These are phyloP conservation scores for Magnusiomyces suaveolens DNA, from an alignment of 1,139 yeast genomes.

Conservation along the genomic window DNA sequence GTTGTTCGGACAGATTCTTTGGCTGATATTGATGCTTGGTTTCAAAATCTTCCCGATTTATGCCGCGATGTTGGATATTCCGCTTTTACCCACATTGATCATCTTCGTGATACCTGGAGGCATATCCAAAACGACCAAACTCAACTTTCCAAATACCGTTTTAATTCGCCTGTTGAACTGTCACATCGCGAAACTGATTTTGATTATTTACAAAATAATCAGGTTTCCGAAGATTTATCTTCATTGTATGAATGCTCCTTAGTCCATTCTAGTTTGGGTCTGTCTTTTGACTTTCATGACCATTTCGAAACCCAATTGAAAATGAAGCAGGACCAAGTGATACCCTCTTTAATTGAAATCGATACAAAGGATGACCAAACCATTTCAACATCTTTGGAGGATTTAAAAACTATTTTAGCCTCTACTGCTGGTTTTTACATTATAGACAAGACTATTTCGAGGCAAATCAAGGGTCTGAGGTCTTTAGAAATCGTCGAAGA, in stretches of 20 bases:
- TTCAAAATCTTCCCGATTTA: conserved; percentile 10
- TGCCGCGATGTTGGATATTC: conserved; percentile 17
- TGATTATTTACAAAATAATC: conserved; percentile 34
- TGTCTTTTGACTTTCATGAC: conserved; percentile 47
- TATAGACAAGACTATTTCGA: conserved; percentile 58
- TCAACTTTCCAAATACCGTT: conserved; percentile 50
- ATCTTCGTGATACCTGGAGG: conserved; percentile 53
- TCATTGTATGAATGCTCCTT: conserved; percentile 75
- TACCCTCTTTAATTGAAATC: conserved; percentile 37
- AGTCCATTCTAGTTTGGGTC: conserved; percentile 68
- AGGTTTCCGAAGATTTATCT: conserved; percentile 47
- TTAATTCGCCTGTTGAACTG: conserved; percentile 79
- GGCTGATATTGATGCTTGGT: conserved; percentile 60
- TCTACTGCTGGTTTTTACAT: conserved; percentile 70
- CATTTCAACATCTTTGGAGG: conserved; percentile 16
- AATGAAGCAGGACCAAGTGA: conserved; percentile 62
- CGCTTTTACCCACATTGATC: conserved; percentile 50
- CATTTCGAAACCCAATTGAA: conserved; percentile 66
- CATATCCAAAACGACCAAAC: conserved; percentile 33
- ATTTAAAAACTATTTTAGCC: conserved; percentile 33
- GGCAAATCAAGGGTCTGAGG: conserved; percentile 40
- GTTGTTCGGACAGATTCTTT: conserved; percentile 75
- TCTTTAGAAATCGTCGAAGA: conserved; percentile 47
- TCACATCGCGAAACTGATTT: conserved; percentile 51
- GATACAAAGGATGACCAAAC: conserved; percentile 8